These are phyloP conservation scores for Penicillium dipodomyicola DNA, from an alignment of 495 filamentous ascomycete genomes.

Conservation along the genomic window DNA sequence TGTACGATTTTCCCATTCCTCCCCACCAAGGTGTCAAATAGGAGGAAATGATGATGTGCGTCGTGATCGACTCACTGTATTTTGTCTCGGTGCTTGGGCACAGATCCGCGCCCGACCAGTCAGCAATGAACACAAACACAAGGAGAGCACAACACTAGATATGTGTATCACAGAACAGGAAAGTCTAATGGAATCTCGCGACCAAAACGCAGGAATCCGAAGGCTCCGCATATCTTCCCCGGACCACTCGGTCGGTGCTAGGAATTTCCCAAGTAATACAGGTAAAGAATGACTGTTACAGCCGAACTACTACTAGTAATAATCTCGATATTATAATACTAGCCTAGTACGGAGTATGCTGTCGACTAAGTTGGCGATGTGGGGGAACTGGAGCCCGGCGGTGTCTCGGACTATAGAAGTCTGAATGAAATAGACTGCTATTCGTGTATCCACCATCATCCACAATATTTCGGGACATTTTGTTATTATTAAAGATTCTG, in stretches of 20 bases:
- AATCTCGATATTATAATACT: background rate
- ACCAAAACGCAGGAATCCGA: constrained; percentile 31
- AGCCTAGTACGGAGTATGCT: constrained; percentile 4
- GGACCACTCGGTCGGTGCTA: constrained; percentile 33
- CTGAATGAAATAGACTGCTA: constrained; percentile 27
- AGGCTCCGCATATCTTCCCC: constrained; percentile 35
- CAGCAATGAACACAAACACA: constrained; percentile 8
- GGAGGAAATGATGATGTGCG: constrained; percentile 26
- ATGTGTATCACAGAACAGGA: constrained; percentile 8
- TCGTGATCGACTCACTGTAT: constrained; percentile 28
- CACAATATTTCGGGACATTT: background rate
- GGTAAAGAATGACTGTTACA: constrained; percentile 15
- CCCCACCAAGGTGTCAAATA: constrained; percentile 19
- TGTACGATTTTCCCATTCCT: background rate
- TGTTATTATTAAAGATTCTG: background rate
- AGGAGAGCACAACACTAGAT: constrained; percentile 4
- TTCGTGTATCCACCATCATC: constrained; percentile 16
- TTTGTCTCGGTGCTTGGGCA: constrained; percentile 16
- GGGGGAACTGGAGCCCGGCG: constrained; percentile 30
- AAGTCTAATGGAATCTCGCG: constrained; percentile 16
- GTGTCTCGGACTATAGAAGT: constrained; percentile 25
- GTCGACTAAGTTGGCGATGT: constrained; percentile 21
- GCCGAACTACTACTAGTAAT: background rate
- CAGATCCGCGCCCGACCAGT: constrained; percentile 19
- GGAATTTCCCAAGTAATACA: constrained; percentile 14